Percentiles rank a stretch among this genome's conserved stretches.
These are phyloP conservation scores for Cordyceps tenuipes DNA, from an alignment of 2,329 filamentous ascomycete species.

Conservation along the genomic window DNA sequence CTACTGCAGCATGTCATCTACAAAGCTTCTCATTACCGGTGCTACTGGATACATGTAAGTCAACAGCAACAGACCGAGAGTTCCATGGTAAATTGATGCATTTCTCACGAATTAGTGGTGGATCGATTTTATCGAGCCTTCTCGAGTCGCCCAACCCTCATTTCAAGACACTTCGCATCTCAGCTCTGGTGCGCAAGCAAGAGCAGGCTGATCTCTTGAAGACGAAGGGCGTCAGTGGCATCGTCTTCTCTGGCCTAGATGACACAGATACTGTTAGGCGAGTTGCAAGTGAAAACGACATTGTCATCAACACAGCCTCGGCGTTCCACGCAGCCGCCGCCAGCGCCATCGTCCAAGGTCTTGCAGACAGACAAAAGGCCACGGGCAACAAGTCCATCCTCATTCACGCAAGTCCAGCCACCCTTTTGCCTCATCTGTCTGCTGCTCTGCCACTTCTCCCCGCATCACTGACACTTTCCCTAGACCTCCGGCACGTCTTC, in stretches of 20 bases:
- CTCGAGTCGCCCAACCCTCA: conserved; percentile 7
- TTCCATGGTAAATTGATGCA: background rate
- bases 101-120: background rate
- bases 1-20: background rate
- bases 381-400: conserved; percentile 29
- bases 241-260: conserved; percentile 18
- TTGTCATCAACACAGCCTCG: conserved; percentile 36
- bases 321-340: conserved; percentile 30
- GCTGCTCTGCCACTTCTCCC: background rate
- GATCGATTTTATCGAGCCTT: background rate
- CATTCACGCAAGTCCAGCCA: conserved; percentile 26
- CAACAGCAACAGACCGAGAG: background rate
- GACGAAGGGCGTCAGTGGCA: conserved; percentile 16
- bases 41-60: background rate
- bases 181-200: conserved; percentile 21
- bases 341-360: conserved; percentile 33
- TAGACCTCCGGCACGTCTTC: conserved; percentile 36
- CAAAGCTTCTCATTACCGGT: background rate
- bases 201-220: conserved; percentile 19
- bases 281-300: conserved; percentile 19
- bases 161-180: conserved; percentile 16
- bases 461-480: background rate
- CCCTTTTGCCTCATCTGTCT: background rate
- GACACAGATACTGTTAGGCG: conserved; percentile 17
- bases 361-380: conserved; percentile 28